Evolutionary conservation across 208 protist species (phyloP), one percentile per base, ranked within the genome.

Genomic region (Naegleria gruberi): DNA sequence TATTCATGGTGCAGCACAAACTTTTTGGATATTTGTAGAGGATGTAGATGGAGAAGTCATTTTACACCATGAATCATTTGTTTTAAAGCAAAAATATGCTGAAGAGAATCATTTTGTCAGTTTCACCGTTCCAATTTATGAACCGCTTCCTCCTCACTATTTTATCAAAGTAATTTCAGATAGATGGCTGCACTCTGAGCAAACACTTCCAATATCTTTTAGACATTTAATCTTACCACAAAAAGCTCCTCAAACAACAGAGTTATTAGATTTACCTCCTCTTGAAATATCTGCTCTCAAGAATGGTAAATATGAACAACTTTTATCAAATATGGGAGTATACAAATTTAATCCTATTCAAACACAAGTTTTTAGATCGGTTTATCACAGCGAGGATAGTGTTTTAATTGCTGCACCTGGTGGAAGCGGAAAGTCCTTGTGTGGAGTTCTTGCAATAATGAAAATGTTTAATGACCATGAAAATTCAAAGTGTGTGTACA

Each of bases 51-150:
- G 96, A n/a, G 97, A 98, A 51, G 47, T 82, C 12, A 94, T 99
- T 77, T 92, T 99, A n/a, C 97, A 99, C 94, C 92, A 94, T 90
- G 98, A 99, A 92, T 90, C 92, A n/a, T 97, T 99, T 83, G 26
- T 96, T 10, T 91, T 99, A 2, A 98, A 98, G 44, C 88, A 90
- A 41, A 92, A 92, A 45, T 94, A 93, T 91, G 89, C 95, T 30
- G 90, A 95, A 51, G 92, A 95, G 65, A 92, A 96, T 26, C 95
- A 96, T 57, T 87, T 93, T 15, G 91, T 99, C 87, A 94, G 91
- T 15, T 98, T 99, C 90, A 98, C 97, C 37, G 97, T 99, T 77
- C 98, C 98, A n/a, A 95, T 99, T 89, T 94, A 97, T 82, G 97
- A 99, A 55, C 98, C 98, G 3, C 92, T 97, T 65, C 98, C 98